Conservation (phyloP, 2,329 filamentous ascomycete species). For the Fusarium armeniacum region DNA sequence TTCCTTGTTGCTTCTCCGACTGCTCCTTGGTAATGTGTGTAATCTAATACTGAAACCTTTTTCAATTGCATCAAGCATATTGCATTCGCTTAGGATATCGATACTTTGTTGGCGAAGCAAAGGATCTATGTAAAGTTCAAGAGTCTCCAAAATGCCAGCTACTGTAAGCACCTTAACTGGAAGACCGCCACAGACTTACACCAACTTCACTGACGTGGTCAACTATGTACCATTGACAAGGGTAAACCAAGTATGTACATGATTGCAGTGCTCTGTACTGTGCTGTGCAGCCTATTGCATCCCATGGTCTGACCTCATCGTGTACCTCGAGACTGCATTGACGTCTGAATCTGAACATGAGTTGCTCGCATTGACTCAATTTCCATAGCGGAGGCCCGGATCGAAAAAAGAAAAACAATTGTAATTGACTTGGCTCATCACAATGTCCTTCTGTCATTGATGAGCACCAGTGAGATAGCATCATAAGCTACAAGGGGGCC, state of each 20-base stretch:
- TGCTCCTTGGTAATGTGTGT: slow-evolving; percentile 11
- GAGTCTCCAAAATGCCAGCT: background rate
- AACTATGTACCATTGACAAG: slow-evolving; percentile 24
- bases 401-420: slow-evolving; percentile 10
- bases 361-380: slow-evolving; percentile 21
- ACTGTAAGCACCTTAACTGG: slow-evolving; percentile 27
- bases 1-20: slow-evolving; percentile 21
- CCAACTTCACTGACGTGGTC: slow-evolving; percentile 33
- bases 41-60: slow-evolving; percentile 14
- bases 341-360: slow-evolving; percentile 15
- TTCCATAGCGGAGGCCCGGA: slow-evolving; percentile 3
- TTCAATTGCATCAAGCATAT: slow-evolving; percentile 2
- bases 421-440: slow-evolving; percentile 27
- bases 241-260: slow-evolving; percentile 16
- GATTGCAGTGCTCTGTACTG: background rate
- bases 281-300: slow-evolving; percentile 4
- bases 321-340: slow-evolving; percentile 32
- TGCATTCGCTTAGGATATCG: background rate
- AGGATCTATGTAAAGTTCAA: slow-evolving; percentile 1
- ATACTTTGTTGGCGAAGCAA: slow-evolving; percentile 4
- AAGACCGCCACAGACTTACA: slow-evolving; percentile 32
- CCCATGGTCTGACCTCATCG: slow-evolving; percentile 42
- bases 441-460: slow-evolving; percentile 29
- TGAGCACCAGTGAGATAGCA: slow-evolving; percentile 32
- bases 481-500: slow-evolving; percentile 32